Base-by-base conservation (phyloP, 1,284 basidiomycete species). In the Apiotrichum veenhuisii region DNA sequence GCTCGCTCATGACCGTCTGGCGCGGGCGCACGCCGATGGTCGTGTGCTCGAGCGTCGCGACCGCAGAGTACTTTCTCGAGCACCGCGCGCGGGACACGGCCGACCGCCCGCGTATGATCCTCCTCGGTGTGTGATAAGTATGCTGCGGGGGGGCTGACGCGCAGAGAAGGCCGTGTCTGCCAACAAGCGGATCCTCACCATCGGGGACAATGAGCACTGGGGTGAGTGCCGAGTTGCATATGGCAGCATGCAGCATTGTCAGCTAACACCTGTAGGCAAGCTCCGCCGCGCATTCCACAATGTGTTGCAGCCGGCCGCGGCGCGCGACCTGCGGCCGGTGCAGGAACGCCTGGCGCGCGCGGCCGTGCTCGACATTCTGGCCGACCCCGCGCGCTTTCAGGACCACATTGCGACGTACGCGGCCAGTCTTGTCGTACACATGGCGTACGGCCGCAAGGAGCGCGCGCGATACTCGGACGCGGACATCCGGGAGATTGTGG, bases 401-500 rank as follows among this genome's bases (percentile, higher is more conserved):
- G 75, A 79, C 25, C 84, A 85, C 58, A 20, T 50, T 50, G 10
- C 50, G 59, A 86, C 85, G 33, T 87, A 84, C 62, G 82, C 85
- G 0, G 82, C 85, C 0, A 82, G 82, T 0, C 80, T 87, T 0
- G 84, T 86, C 2, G 80, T 87, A 72, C 79, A 82, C 2, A 78
- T 87, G 46, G 83, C 85, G 9, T 87, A 87, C 60, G 86, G 85
- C 0, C 84, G 84, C 57, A 74, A 79, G 34, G 78, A 59, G 66
- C 81, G 51, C 11, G 81, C 80, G 40, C 78, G 73, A 0, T 82
- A 80, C 58, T 75, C 82, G 3, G 85, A 87, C 62, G 82, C 81
- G 0, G 83, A 85, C 36, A 80, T 88, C 2, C 58, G 73, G 18
- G 78, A 80, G 20, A 80, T 87, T 40, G 82, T 81, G 50, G 75